These are phyloP conservation scores for Cutaneotrichosporon sp. DNA, from an alignment of 1,284 basidiomycete genomes.

Conservation along the genomic window DNA sequence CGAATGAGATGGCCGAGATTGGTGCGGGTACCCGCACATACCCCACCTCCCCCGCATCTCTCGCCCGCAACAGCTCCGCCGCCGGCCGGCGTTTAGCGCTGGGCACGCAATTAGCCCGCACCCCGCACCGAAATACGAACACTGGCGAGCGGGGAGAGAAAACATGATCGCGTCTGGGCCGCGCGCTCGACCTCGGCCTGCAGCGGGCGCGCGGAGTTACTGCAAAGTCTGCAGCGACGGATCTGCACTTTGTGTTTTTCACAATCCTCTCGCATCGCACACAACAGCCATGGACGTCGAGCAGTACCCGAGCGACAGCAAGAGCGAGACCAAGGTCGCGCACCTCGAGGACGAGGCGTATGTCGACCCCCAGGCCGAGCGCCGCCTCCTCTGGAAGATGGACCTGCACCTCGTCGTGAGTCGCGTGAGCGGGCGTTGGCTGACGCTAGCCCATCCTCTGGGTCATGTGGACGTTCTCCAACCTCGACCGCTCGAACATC, in stretches of 20 bases:
- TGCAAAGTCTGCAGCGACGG: not conserved
- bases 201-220: not conserved
- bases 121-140: not conserved
- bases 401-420: constrained; percentile 20
- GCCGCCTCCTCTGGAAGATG: constrained; percentile 20
- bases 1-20: not conserved
- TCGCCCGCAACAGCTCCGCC: not conserved
- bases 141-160: too few species aligned
- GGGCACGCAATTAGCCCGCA: too few species aligned
- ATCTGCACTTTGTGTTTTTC: not conserved
- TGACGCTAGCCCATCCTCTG: constrained; percentile 21
- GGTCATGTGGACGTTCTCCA: constrained; percentile 27
- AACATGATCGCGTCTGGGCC: too few species aligned
- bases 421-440: not conserved
- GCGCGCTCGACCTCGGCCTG: too few species aligned
- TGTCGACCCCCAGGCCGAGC: constrained; percentile 17
- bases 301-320: not conserved
- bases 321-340: not conserved
- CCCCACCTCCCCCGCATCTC: not conserved
- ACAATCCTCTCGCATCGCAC: not conserved
- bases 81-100: too few species aligned
- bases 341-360: not conserved
- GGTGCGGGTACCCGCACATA: not conserved
- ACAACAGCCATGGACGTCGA: constrained; percentile 4
- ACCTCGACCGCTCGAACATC: constrained; percentile 23